phyloP scores from a whole-genome alignment of 495 filamentous ascomycete species.

The Talaromyces trachyspermus region DNA sequence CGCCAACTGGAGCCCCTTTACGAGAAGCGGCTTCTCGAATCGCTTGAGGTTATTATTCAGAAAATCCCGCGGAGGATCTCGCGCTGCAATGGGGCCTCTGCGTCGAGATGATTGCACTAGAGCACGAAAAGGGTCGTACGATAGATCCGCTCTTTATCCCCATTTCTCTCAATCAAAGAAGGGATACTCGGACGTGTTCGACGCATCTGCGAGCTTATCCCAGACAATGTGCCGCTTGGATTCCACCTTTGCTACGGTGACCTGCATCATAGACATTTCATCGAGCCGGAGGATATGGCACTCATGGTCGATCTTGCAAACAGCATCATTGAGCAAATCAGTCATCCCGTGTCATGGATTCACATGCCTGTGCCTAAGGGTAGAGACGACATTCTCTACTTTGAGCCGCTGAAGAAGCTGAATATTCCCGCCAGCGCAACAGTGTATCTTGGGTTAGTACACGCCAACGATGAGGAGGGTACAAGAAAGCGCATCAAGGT shows the following conservation, averaged over 20 bases:
- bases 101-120: slow-evolving; percentile 27
- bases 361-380: slow-evolving; percentile 38
- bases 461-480: slow-evolving; percentile 31
- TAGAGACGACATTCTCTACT: slow-evolving; percentile 23
- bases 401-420: slow-evolving; percentile 25
- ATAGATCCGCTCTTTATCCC: slow-evolving; percentile 15
- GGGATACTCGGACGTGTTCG: slow-evolving; percentile 26
- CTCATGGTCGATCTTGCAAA: slow-evolving; percentile 26
- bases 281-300: slow-evolving; percentile 28
- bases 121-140: slow-evolving; percentile 13
- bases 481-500: slow-evolving; percentile 28
- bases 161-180: slow-evolving; percentile 26
- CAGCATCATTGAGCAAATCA: slow-evolving; percentile 11
- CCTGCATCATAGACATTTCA: slow-evolving; percentile 30
- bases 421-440: slow-evolving; percentile 12
- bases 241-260: slow-evolving; percentile 45
- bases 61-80: slow-evolving; percentile 33
- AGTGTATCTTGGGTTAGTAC: slow-evolving; percentile 35
- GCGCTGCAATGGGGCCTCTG: slow-evolving; percentile 38
- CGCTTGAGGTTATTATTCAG: slow-evolving; percentile 24
- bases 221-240: slow-evolving; percentile 26
- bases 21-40: slow-evolving; percentile 23
- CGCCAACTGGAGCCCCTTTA: slow-evolving; percentile 31
- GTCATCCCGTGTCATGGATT: slow-evolving; percentile 27
- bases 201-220: slow-evolving; percentile 20